Percentiles rank a stretch among this genome's conserved stretches.
These are phyloP conservation scores for Penicillium soppii DNA, from an alignment of 495 filamentous ascomycete genomes.

Conservation along the genomic window DNA sequence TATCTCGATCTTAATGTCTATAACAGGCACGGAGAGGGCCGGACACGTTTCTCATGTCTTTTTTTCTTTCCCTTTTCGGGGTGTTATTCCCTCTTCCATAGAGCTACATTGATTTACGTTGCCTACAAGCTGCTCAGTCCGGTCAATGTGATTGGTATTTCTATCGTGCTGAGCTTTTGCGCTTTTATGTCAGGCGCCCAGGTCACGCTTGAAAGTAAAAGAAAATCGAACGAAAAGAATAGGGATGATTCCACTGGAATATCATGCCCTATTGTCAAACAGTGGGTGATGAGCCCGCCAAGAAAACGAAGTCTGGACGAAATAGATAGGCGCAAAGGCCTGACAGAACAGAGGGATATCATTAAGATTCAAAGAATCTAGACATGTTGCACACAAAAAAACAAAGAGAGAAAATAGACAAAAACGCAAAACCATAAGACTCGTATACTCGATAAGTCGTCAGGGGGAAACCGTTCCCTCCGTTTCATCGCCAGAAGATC, in stretches of 20 bases:
- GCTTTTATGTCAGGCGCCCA: slow-evolving; percentile 11
- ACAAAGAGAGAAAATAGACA: slow-evolving; percentile 3
- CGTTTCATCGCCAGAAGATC: not conserved
- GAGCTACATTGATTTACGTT: not conserved
- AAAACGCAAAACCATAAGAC: slow-evolving; percentile 28
- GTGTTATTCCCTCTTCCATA: not conserved
- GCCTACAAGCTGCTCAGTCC: not conserved
- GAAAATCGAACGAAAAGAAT: not conserved
- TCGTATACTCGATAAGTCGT: slow-evolving; percentile 33
- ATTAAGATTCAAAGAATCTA: slow-evolving; percentile 26
- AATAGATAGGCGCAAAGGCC: slow-evolving; percentile 1
- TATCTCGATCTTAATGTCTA: not conserved
- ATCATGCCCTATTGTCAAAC: not conserved
- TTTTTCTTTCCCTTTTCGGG: not conserved
- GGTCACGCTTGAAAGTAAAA: slow-evolving; percentile 6
- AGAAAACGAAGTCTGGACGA: not conserved
- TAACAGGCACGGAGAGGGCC: not conserved
- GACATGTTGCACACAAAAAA: not conserved
- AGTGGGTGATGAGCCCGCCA: not conserved
- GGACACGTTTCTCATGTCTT: not conserved
- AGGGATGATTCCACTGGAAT: not conserved
- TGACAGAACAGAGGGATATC: slow-evolving; percentile 30
- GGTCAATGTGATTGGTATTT: slow-evolving; percentile 12
- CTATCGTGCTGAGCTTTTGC: slow-evolving; percentile 21
- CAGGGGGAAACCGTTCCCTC: slow-evolving; percentile 6